phyloP scores from a whole-genome alignment of 2,329 filamentous ascomycete genomes.

The Trichoderma sp. region DNA sequence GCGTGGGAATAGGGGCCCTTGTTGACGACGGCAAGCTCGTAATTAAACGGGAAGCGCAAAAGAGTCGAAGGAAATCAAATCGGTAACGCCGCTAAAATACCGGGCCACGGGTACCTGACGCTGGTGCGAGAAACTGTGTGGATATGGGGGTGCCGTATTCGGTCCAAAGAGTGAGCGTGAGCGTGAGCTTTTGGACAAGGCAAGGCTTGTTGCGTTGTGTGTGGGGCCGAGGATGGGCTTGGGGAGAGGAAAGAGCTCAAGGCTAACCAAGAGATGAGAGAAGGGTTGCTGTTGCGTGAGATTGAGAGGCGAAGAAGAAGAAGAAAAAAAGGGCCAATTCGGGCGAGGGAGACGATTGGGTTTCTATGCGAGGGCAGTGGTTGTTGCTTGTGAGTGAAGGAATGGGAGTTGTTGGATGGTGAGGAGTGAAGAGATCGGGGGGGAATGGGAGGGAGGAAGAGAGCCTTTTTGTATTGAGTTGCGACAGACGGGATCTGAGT shows the following conservation, averaged over 20 bases:
- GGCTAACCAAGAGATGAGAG: not conserved
- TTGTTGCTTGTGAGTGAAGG: not conserved
- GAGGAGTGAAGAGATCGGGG: not conserved
- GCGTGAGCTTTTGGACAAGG: not conserved
- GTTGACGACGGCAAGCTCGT: constrained; percentile 14
- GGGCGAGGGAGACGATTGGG: not conserved
- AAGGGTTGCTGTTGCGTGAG: too few relatives aligned
- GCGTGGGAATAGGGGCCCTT: constrained; percentile 14
- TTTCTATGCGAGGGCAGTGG: not conserved
- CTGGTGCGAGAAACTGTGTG: constrained; percentile 18
- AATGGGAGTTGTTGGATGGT: not conserved
- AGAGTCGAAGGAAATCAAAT: constrained; percentile 12
- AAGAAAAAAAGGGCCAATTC: not conserved
- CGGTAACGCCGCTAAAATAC: constrained; percentile 21
- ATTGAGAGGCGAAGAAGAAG: not conserved
- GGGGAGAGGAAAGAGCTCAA: not conserved
- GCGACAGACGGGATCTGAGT: not conserved
- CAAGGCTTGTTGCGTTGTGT: not conserved
- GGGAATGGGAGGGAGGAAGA: not conserved
- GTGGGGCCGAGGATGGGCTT: not conserved
- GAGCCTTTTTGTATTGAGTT: constrained; percentile 9
- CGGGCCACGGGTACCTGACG: constrained; percentile 27
- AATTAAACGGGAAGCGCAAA: constrained; percentile 12
- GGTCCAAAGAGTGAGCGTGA: constrained; percentile 6
- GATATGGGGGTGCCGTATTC: constrained; percentile 22